A percentile compares a stretch with the other conserved stretches of the same genome.
phyloP scores from a whole-genome alignment of 306 rosid genomes.

The Styphnolobium japonicum region DNA sequence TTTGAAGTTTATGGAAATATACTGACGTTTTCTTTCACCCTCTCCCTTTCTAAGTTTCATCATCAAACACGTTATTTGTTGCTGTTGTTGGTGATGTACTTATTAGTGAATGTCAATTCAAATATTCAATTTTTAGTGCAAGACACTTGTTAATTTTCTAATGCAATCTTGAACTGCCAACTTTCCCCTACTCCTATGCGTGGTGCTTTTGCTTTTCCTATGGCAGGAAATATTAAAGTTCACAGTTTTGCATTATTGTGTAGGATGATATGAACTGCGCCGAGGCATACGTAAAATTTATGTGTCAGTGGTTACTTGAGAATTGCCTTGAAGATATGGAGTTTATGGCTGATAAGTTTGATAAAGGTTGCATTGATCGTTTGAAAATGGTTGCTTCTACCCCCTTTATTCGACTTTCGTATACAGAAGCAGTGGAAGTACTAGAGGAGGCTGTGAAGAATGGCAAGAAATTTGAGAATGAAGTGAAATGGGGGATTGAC shows the following conservation, averaged over 20 bases:
- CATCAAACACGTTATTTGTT: neutral
- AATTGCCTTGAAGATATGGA: conserved; percentile 85
- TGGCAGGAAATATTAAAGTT: conserved; percentile 7
- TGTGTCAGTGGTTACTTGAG: conserved; percentile 92
- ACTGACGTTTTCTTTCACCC: neutral
- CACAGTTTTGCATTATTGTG: conserved; percentile 8
- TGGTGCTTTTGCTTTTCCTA: conserved; percentile 6
- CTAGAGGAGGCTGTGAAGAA: conserved; percentile 73
- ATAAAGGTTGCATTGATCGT: conserved; percentile 76
- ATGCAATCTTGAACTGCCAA: neutral
- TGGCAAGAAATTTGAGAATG: conserved; percentile 87
- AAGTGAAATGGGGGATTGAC: conserved; percentile 94
- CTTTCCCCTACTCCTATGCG: neutral
- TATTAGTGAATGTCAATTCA: neutral
- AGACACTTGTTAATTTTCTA: neutral
- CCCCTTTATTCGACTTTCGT: conserved; percentile 69
- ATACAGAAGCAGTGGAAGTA: conserved; percentile 85
- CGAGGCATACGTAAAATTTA: conserved; percentile 81
- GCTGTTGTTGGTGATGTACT: neutral
- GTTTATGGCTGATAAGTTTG: conserved; percentile 82
- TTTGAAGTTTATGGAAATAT: neutral
- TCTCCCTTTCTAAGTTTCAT: neutral
- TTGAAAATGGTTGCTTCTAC: conserved; percentile 79
- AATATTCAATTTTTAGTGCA: neutral
- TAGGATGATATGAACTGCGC: conserved; percentile 99